Evolutionary conservation across 345 rosid genomes (phyloP), one percentile per base, ranked within the genome.

Genomic region (Corymbia maculata): DNA sequence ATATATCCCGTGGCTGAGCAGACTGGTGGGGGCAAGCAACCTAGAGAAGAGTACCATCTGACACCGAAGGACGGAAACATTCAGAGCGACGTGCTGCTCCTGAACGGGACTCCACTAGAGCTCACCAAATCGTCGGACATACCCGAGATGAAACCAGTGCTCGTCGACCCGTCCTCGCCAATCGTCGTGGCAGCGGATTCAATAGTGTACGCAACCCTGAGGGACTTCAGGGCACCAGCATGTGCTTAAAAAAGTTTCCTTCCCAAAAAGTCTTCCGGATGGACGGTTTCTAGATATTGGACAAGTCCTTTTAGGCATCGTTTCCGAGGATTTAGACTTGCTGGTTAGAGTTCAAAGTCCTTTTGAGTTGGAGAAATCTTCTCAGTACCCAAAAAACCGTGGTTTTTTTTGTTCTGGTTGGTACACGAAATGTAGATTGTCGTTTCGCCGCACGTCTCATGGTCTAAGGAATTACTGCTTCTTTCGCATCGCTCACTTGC

Each of bases 41-140:
- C 68, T 42, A 92, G 96, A 86, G 95, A 93, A 49, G 96, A 95
- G 90, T 95, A 94, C 86, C 96, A 94, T 88, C 89, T 95, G 95
- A 95, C 94, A 1, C 94, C 96, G 1, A 50, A 92, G 88, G 89
- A 91, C 44, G 96, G 95, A 26, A 92, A 96, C 87, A 92, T 96
- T 79, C 94, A 89, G 51, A 96, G 96, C 52, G 94, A 93, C 52
- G 95, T 92, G 14, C 86, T 94, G 42, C 90, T 94, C 21, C 88
- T 95, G 26, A 96, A 96, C 32, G 96, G 93, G 85, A 90, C 84
- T 64, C 94, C 94, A n/a, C 88, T 94, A 88, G 85, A 87, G 87
- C 93, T 96, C 44, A 93, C 94, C 5, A 61, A 89, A 2, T 59
- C 88, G 8, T 55, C n/a, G 0, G 93, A 92, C 21, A 93, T 96